phyloP scores from a whole-genome alignment of 2,329 filamentous ascomycete genomes.

The Leptographium radiaticola region DNA sequence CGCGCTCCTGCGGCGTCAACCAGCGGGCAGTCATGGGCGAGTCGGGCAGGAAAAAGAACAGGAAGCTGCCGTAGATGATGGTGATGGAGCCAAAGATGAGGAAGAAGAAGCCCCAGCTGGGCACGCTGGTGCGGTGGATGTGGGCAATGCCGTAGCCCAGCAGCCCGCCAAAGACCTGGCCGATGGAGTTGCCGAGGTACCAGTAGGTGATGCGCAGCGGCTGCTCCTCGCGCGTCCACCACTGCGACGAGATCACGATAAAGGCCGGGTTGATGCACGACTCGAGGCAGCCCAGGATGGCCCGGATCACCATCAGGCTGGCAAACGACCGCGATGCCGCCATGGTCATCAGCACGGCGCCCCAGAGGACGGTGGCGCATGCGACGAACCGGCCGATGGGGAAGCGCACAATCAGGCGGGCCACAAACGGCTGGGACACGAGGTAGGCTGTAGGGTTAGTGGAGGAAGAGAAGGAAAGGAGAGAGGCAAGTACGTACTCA shows the following conservation, averaged over 20 bases:
- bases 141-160: conserved; percentile 20
- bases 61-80: conserved; percentile 15
- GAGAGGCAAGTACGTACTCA: background rate
- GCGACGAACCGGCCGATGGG: conserved; percentile 22
- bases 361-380: conserved; percentile 16
- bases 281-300: conserved; percentile 19
- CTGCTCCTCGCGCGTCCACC: conserved; percentile 14
- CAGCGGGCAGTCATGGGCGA: conserved; percentile 13
- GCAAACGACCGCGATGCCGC: conserved; percentile 17
- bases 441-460: background rate
- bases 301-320: conserved; percentile 15
- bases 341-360: conserved; percentile 15
- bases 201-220: conserved; percentile 5
- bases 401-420: conserved; percentile 20
- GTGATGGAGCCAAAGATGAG: conserved; percentile 22
- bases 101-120: conserved; percentile 15
- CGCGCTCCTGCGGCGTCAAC: conserved; percentile 15
- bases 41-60: conserved; percentile 13
- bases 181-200: conserved; percentile 28
- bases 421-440: conserved; percentile 5
- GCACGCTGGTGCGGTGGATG: conserved; percentile 13
- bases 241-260: conserved; percentile 19
- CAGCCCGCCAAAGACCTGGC: conserved; percentile 22
- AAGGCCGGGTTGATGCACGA: conserved; percentile 18
- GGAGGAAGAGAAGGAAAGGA: background rate